Base-by-base conservation (phyloP, 306 rosid species). In the Corylus americana region DNA sequence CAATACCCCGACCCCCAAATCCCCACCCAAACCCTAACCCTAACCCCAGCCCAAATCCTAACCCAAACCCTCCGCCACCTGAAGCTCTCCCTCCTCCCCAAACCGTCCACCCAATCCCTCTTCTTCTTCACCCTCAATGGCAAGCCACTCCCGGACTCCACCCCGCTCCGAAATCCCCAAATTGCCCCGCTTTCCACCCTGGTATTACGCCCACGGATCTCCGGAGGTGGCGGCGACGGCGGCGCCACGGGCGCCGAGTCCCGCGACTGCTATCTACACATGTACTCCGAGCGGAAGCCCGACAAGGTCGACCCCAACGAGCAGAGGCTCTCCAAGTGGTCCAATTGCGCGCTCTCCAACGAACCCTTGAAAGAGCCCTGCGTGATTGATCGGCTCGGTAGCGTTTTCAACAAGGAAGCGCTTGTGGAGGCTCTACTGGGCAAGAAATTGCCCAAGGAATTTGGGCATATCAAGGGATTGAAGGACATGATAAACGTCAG, bases 161-260 rank as follows among this genome's bases (percentile, higher is more conserved):
- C 90, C 58, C 62, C 81, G 17, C 74, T 91, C 76, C 61, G 74
- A 1, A 45, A 25, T 53, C 62, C 90, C 66, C 77, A 53, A 69
- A 73, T 95, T 11, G 5, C 90, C 8, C 92, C 86, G 4, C 81
- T 90, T n/a, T 85, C 97, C 39, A 91, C 96, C 68, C 88, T 95
- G 48, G 55, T 85, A 54, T 79, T 95, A 8, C 90, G 88, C 5
- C 11, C 80, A 29, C 89, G 99, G 42, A 72, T 87, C 53, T 84
- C 16, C 22, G 99, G 98, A 2, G 98, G 98, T 0, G 98, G 98
- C 0, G 98, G 98, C 12, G 98, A 93, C 64, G 97, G 98, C 53
- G 99, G 99, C 0, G 96, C 99, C 1, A 95, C 99, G 0, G 96
- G 99, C 0, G 99, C 99, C 0, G 98, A 95, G 86, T 95, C 99